Conservation (phyloP, 768 basidiomycete species). For the Kwoniella pini region DNA sequence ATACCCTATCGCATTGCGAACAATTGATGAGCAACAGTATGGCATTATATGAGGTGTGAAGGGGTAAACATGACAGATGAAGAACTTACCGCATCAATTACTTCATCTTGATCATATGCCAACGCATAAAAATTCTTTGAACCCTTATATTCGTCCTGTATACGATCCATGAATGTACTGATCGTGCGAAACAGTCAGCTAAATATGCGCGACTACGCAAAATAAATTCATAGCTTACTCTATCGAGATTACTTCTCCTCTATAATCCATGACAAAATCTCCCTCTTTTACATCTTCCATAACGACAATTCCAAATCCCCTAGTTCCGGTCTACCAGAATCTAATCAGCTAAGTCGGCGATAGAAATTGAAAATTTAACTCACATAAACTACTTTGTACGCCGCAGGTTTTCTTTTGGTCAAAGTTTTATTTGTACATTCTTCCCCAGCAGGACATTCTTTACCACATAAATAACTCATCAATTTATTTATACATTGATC, state of each 20-base stretch:
- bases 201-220: no score
- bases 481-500: slow-evolving; percentile 55
- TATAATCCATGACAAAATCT: slow-evolving; percentile 56
- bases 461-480: slow-evolving; percentile 56
- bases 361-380: slow-evolving; percentile 23
- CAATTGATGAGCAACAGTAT: not conserved
- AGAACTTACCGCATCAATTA: slow-evolving; percentile 54
- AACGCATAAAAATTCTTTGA: slow-evolving; percentile 55
- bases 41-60: no score
- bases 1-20: slow-evolving; percentile 40
- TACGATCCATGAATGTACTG: slow-evolving; percentile 49
- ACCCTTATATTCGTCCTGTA: slow-evolving; percentile 44
- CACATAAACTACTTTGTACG: slow-evolving; percentile 51
- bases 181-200: not conserved
- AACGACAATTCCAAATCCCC: slow-evolving; percentile 55
- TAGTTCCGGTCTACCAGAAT: slow-evolving; percentile 46
- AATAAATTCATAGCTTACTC: slow-evolving; percentile 34
- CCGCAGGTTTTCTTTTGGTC: slow-evolving; percentile 35
- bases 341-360: slow-evolving; percentile 17
- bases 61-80: not conserved
- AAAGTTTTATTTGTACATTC: slow-evolving; percentile 53
- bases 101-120: slow-evolving; percentile 56
- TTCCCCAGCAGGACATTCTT: slow-evolving; percentile 52
- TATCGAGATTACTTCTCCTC: slow-evolving; percentile 54
- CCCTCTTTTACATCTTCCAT: slow-evolving; percentile 50